Evolutionary conservation across 441 rosid genomes (phyloP).

Genomic region (Populus hybrid): DNA sequence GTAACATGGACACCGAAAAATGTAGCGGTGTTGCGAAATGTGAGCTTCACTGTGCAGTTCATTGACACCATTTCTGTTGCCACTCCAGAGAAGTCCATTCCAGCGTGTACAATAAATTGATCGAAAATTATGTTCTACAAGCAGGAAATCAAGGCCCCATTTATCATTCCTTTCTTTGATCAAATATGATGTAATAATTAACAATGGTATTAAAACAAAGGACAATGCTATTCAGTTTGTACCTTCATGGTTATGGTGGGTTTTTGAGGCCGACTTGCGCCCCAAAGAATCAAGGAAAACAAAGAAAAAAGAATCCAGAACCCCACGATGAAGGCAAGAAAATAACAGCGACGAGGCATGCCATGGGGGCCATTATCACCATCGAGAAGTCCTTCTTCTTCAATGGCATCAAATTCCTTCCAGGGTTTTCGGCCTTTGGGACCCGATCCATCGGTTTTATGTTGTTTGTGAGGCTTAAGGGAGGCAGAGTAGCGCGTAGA

Average conservation of each 20-base stretch:
- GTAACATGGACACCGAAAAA: constrained; percentile 88
- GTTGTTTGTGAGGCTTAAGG: constrained; percentile 58
- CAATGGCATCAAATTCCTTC: constrained; percentile 77
- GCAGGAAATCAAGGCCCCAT: neutral
- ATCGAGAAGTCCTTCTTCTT: constrained; percentile 78
- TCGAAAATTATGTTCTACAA: constrained; percentile 67
- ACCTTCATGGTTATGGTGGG: constrained; percentile 75
- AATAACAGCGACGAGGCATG: constrained; percentile 69
- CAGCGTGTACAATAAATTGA: constrained; percentile 74
- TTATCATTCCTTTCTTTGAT: neutral
- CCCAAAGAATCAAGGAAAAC: constrained; percentile 82
- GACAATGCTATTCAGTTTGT: neutral
- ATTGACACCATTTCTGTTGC: constrained; percentile 79
- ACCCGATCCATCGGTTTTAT: constrained; percentile 44
- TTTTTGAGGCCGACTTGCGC: constrained; percentile 76
- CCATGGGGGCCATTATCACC: constrained; percentile 49
- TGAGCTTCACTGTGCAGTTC: constrained; percentile 69
- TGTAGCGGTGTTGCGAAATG: constrained; percentile 70
- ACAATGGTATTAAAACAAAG: neutral
- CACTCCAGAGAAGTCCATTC: constrained; percentile 77
- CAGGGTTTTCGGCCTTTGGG: constrained; percentile 52
- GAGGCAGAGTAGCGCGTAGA: constrained; percentile 84
- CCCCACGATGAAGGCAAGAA: constrained; percentile 69
- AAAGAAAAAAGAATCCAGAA: constrained; percentile 65
- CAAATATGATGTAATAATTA: neutral